Evolutionary conservation across 2,329 filamentous ascomycete genomes (phyloP).

Genomic region (Endoconidiophora polonica): DNA sequence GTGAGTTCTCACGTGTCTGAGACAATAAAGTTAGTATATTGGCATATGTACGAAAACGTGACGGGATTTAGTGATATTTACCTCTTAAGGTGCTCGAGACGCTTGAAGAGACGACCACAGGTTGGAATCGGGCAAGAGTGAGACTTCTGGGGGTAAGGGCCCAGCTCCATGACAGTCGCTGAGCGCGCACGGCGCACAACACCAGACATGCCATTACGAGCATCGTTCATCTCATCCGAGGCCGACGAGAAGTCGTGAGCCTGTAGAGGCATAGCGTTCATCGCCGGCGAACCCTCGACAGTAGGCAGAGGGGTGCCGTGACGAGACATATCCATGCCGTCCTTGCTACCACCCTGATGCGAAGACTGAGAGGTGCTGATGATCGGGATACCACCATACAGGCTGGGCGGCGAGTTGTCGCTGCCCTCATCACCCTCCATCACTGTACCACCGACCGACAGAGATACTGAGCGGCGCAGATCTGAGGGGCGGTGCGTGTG

Average conservation of each 20-base stretch:
- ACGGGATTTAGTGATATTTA: constrained; percentile 33
- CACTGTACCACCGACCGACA: constrained; percentile 59
- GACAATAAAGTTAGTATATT: constrained; percentile 19
- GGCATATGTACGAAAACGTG: constrained; percentile 23
- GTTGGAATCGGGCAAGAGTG: constrained; percentile 99
- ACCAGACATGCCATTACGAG: constrained; percentile 55
- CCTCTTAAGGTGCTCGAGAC: constrained; percentile 97
- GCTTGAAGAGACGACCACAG: constrained; percentile 94
- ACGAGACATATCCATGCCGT: constrained; percentile 67
- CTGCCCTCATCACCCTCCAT: constrained; percentile 63
- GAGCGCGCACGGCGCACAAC: constrained; percentile 81
- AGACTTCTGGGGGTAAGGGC: constrained; percentile 91
- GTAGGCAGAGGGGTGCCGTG: constrained; percentile 81
- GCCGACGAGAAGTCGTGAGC: constrained; percentile 52
- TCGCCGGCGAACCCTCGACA: constrained; percentile 63
- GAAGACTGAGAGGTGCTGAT: constrained; percentile 19
- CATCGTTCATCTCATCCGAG: constrained; percentile 43
- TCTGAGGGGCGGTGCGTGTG: constrained; percentile 62
- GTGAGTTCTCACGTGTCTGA: constrained; percentile 95
- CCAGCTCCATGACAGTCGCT: constrained; percentile 90
- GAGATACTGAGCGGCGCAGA: constrained; percentile 76
- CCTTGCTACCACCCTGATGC: constrained; percentile 37
- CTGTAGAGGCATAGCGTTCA: constrained; percentile 52
- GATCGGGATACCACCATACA: constrained; percentile 55
- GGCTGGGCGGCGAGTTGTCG: constrained; percentile 62